Conservation (phyloP, 2,329 filamentous ascomycete species). For the Ophiostoma triangulosporum region DNA sequence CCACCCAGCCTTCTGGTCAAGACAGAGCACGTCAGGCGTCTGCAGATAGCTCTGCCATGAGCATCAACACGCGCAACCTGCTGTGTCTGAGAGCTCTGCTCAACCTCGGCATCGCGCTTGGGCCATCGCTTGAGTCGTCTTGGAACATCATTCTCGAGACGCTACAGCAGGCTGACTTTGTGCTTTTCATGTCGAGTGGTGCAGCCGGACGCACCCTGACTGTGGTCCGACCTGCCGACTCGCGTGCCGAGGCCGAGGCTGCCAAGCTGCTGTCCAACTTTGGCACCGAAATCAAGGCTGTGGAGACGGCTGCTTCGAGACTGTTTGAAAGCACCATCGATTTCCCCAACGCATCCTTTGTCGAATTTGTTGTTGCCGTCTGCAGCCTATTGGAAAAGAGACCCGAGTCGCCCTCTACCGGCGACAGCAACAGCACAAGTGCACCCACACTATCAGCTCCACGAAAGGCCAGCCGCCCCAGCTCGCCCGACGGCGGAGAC, state of each 20-base stretch:
- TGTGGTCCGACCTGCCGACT: slow-evolving; percentile 31
- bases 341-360: slow-evolving; percentile 72
- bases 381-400: slow-evolving; percentile 50
- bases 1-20: slow-evolving; percentile 40
- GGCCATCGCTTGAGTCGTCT: slow-evolving; percentile 68
- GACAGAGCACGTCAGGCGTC: slow-evolving; percentile 49
- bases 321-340: slow-evolving; percentile 86
- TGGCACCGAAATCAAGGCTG: slow-evolving; percentile 68
- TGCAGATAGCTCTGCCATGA: slow-evolving; percentile 36
- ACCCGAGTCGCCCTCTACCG: slow-evolving; percentile 14
- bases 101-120: slow-evolving; percentile 90
- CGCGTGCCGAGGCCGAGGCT: slow-evolving; percentile 36
- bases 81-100: slow-evolving; percentile 79
- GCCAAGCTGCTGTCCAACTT: slow-evolving; percentile 50
- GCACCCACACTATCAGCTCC: background rate
- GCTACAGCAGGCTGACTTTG: slow-evolving; percentile 80
- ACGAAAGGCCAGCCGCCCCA: background rate
- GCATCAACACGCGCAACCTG: slow-evolving; percentile 76
- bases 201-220: slow-evolving; percentile 37
- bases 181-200: slow-evolving; percentile 55
- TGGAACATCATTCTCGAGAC: slow-evolving; percentile 91
- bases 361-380: slow-evolving; percentile 61
- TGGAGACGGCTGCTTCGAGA: slow-evolving; percentile 74
- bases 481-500: background rate
- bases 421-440: background rate